Evolutionary conservation across 768 basidiomycete genomes (phyloP), one percentile per base, ranked within the genome.

Genomic region (Xanthoconium stramineum): DNA sequence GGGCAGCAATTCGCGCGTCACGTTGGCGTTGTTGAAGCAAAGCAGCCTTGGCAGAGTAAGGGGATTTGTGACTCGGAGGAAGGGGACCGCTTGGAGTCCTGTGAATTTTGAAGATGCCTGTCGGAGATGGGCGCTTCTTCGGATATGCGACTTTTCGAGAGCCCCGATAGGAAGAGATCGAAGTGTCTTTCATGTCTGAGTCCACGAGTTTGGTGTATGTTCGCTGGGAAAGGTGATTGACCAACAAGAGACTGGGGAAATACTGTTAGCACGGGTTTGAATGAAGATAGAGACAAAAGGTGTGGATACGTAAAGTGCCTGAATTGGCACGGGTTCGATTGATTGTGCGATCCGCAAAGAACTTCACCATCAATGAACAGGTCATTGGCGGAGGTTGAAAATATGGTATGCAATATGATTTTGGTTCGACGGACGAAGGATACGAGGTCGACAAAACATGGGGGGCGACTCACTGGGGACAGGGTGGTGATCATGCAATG

Each of bases 61-160:
- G 89, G 9, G 86, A 83, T 71, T 81, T 81, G 59, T 83, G 80
- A 59, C 73, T 72, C 55, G 77, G 72, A 56, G 79, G 76, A 63
- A 81, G 76, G 48, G 79, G 76, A 17, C 52, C 61, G 55, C 67
- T 70, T 54, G 78, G 84, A 55, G 79, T 80, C 65, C 82, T 87
- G 66, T 82, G 82, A 29, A 76, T 68, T 71, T 91, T 92, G 45
- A 80, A 79, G 60, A 93, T 76, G 68, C 90, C 89, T 74, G 88
- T 75, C 40, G 89, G 89, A 20, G 90, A 91, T 19, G 91, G 91
- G 55, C 88, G 88, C 73, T 88, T 92, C 85, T 86, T 91, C 47
- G 87, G 86, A 67, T 93, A 93, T 62, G 85, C 78, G 52, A 81
- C 73, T 60, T 82, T 80, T 70, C 87, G 81, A 60, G 84, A 79